Conservation (phyloP, 441 rosid species). For the Iberis amara region DNA sequence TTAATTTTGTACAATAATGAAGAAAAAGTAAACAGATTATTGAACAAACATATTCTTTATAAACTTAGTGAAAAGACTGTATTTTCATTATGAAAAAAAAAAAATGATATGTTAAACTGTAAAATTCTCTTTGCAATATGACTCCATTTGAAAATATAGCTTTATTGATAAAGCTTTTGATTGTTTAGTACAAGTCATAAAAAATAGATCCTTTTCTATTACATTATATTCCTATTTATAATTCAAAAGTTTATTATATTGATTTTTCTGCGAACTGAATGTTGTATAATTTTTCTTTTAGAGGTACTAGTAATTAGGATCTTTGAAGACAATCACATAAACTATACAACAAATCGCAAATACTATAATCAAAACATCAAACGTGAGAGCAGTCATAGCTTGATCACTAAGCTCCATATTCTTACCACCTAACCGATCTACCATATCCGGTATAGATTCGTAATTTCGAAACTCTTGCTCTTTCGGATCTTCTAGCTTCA, state of each 20-base stretch:
- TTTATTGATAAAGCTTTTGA: too few species aligned
- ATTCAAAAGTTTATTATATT: too few species aligned
- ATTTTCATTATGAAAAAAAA: too few species aligned
- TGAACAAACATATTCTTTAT: slow-evolving; percentile 8
- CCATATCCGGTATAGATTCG: slow-evolving; percentile 62
- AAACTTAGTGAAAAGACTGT: not conserved
- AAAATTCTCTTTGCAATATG: too few species aligned
- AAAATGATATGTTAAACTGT: too few species aligned
- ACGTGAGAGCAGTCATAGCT: slow-evolving; percentile 71
- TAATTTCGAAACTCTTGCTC: slow-evolving; percentile 44
- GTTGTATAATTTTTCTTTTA: not conserved
- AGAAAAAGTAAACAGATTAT: not conserved
- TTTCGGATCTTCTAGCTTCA: slow-evolving; percentile 66
- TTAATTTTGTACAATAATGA: not conserved
- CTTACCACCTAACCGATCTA: slow-evolving; percentile 75
- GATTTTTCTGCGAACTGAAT: too few species aligned
- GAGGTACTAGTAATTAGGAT: slow-evolving; percentile 50
- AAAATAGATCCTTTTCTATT: too few species aligned
- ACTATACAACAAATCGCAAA: slow-evolving; percentile 56
- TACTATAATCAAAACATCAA: slow-evolving; percentile 48
- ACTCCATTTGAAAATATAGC: too few species aligned
- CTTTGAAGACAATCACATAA: slow-evolving; percentile 56
- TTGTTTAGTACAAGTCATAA: too few species aligned
- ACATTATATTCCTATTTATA: too few species aligned
- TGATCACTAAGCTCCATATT: slow-evolving; percentile 75